These are phyloP conservation scores for Deinandra increscens DNA, from an alignment of 129 eudicot species.

Conservation along the genomic window DNA sequence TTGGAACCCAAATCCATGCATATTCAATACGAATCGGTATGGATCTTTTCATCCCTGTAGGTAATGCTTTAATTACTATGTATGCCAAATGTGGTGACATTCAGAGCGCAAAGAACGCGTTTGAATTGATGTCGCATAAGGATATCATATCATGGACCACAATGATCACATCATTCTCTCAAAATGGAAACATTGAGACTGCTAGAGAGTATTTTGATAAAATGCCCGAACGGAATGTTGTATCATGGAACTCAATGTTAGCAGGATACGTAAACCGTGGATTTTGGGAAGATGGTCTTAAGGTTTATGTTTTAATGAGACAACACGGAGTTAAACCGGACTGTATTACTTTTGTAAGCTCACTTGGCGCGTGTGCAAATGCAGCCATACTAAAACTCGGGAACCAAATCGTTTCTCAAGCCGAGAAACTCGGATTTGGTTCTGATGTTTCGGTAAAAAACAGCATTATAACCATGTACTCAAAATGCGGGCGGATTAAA, in stretches of 20 bases:
- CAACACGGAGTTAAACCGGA: constrained; percentile 51
- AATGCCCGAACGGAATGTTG: constrained; percentile 59
- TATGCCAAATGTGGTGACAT: constrained; percentile 49
- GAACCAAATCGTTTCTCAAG: constrained; percentile 44
- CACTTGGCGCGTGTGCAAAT: constrained; percentile 42
- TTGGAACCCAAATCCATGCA: constrained; percentile 53
- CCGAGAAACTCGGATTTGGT: constrained; percentile 43
- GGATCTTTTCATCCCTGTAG: constrained; percentile 39
- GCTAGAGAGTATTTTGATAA: constrained; percentile 47
- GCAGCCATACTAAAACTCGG: constrained; percentile 47
- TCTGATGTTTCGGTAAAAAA: constrained; percentile 40
- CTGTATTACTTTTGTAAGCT: constrained; percentile 41
- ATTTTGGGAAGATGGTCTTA: constrained; percentile 50
- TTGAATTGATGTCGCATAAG: constrained; percentile 39
- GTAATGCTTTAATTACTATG: constrained; percentile 54
- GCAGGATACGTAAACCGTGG: constrained; percentile 48
- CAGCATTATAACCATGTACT: constrained; percentile 44
- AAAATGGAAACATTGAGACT: constrained; percentile 38
- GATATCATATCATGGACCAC: constrained; percentile 62
- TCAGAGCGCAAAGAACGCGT: constrained; percentile 35
- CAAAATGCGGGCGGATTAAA: constrained; percentile 46
- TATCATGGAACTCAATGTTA: constrained; percentile 60
- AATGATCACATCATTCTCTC: constrained; percentile 49
- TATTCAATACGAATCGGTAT: constrained; percentile 37
- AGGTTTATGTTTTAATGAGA: constrained; percentile 42